phyloP scores from a whole-genome alignment of 441 rosid species.

The Populus hybrid region DNA sequence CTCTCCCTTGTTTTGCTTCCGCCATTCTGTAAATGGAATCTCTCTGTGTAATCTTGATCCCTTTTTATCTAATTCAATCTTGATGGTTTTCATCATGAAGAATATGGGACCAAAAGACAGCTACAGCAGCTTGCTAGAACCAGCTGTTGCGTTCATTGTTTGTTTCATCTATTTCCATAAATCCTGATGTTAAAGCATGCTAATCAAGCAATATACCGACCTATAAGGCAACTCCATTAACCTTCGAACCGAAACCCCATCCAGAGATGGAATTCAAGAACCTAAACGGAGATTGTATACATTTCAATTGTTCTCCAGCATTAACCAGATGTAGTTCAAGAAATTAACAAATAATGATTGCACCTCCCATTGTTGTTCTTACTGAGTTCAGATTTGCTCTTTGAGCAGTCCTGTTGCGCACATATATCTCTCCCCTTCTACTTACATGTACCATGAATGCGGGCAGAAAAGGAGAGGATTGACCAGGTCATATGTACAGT shows the following conservation, averaged over 20 bases:
- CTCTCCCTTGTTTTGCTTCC: background rate
- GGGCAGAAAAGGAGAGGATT: background rate
- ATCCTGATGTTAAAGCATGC: no score
- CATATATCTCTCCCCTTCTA: no score
- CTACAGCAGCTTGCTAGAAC: background rate
- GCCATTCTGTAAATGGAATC: background rate
- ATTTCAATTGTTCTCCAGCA: background rate
- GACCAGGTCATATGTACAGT: background rate
- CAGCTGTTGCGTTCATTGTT: background rate
- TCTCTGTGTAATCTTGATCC: background rate
- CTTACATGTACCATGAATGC: background rate
- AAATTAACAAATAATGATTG: no score
- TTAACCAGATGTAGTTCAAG: background rate
- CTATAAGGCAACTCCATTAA: background rate
- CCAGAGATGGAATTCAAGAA: no score
- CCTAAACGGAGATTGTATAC: background rate
- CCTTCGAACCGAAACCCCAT: no score
- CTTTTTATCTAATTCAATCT: background rate
- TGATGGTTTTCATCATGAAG: background rate
- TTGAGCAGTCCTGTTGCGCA: no score
- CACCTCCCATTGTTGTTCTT: no score
- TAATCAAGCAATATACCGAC: no score
- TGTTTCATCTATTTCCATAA: no score
- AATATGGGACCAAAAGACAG: background rate
- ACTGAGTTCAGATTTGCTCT: no score